Evolutionary conservation across 805 yeast species (phyloP).

Genomic region (Metschnikowia henanensis): DNA sequence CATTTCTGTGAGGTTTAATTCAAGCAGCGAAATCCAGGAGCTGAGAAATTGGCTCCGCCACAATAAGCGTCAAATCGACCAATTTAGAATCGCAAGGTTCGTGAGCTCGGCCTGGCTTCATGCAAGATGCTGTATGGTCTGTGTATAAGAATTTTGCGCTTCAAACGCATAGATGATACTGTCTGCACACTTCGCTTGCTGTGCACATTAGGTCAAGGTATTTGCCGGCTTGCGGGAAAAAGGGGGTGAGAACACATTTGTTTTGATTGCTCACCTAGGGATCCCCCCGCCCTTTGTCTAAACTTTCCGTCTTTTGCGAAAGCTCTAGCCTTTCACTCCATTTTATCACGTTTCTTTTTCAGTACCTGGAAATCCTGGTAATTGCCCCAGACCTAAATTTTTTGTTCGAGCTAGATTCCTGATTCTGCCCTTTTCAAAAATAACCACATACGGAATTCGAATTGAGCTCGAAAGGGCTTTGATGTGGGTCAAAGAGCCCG

Average conservation of each 20-base stretch:
- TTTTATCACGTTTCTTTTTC: too few species aligned
- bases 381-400: too few species aligned
- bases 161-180: background rate
- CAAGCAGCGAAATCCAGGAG: too few species aligned
- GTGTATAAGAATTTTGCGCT: background rate
- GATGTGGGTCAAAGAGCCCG: too few species aligned
- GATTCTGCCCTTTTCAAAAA: too few species aligned
- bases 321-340: background rate
- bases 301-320: background rate
- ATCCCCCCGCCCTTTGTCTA: background rate
- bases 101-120: background rate
- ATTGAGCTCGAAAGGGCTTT: background rate
- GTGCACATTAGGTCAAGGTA: background rate
- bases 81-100: too few species aligned
- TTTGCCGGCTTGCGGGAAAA: background rate
- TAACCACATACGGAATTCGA: too few species aligned
- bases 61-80: too few species aligned
- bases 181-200: slow-evolving; percentile 1
- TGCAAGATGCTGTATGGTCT: slow-evolving; percentile 7
- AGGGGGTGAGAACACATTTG: background rate
- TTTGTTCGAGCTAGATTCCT: too few species aligned
- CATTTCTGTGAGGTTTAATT: too few species aligned
- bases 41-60: too few species aligned
- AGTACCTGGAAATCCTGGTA: too few species aligned
- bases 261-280: background rate